These are phyloP conservation scores for Craterostigma plantagineum DNA, from an alignment of 257 asterid genomes.

Conservation along the genomic window DNA sequence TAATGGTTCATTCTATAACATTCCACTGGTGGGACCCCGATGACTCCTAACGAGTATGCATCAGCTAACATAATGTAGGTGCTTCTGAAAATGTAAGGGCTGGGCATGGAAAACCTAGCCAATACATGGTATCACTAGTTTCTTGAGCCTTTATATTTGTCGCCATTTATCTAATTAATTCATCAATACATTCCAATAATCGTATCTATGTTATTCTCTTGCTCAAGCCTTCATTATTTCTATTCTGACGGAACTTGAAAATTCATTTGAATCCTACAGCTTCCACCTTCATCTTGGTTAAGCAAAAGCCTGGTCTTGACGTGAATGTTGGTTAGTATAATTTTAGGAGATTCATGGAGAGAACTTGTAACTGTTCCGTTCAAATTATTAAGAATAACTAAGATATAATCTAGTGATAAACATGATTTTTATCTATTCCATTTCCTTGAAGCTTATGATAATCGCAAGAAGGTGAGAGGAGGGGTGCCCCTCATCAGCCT, in stretches of 20 bases:
- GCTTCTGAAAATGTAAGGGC: slow-evolving; percentile 27
- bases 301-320: slow-evolving; percentile 85
- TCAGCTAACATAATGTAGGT: slow-evolving; percentile 32
- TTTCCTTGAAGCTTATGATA: slow-evolving; percentile 59
- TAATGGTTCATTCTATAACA: too few relatives aligned
- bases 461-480: slow-evolving; percentile 55
- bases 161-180: background rate
- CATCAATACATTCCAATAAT: too few relatives aligned
- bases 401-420: too few relatives aligned
- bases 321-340: slow-evolving; percentile 75
- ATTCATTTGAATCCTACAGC: slow-evolving; percentile 34
- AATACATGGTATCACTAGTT: slow-evolving; percentile 43
- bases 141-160: background rate
- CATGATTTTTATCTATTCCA: too few relatives aligned
- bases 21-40: slow-evolving; percentile 67
- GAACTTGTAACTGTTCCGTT: too few relatives aligned
- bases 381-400: too few relatives aligned
- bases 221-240: background rate
- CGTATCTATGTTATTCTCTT: too few relatives aligned
- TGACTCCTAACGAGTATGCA: slow-evolving; percentile 57
- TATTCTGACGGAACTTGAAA: slow-evolving; percentile 5
- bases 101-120: slow-evolving; percentile 64
- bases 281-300: slow-evolving; percentile 69
- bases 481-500: slow-evolving; percentile 57
- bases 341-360: too few relatives aligned